phyloP scores from a whole-genome alignment of 116 monocot species.

The Thalassia testudinum region DNA sequence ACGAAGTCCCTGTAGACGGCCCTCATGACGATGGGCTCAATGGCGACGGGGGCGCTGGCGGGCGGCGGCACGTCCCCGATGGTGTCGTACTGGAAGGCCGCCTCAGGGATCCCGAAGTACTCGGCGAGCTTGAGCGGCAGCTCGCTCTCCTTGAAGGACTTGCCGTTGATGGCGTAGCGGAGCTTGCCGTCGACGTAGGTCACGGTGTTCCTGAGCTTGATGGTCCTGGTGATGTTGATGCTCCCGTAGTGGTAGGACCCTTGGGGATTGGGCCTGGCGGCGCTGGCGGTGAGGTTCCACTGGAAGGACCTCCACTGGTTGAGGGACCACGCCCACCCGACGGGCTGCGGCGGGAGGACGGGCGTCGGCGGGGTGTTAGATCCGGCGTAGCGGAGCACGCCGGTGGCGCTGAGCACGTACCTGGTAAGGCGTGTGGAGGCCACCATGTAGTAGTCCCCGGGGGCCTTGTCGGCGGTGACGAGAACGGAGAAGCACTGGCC shows the following conservation, averaged over 20 bases:
- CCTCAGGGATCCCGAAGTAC: conserved; percentile 37
- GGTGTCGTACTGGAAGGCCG: conserved; percentile 38
- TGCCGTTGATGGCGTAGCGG: conserved; percentile 47
- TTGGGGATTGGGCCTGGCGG: conserved; percentile 73
- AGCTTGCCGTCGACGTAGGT: conserved; percentile 34
- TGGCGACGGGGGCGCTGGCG: conserved; percentile 8
- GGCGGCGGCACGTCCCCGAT: conserved; percentile 27
- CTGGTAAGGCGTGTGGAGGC: conserved; percentile 49
- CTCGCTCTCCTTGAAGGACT: conserved; percentile 24
- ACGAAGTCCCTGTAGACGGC: conserved; percentile 33
- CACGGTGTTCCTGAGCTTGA: conserved; percentile 23
- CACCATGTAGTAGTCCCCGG: conserved; percentile 53
- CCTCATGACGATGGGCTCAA: conserved; percentile 33
- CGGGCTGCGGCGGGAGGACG: conserved; percentile 27
- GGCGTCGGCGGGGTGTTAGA: conserved; percentile 26
- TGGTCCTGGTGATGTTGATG: conserved; percentile 71
- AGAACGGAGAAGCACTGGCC: conserved; percentile 61
- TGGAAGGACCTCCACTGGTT: conserved; percentile 54
- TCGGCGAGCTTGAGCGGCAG: conserved; percentile 61
- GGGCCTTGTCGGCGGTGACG: conserved; percentile 47
- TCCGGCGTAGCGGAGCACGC: conserved; percentile 42
- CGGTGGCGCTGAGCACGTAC: conserved; percentile 22
- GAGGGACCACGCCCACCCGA: conserved; percentile 63
- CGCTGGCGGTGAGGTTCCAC: conserved; percentile 81
- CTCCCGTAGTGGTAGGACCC: conserved; percentile 73